phyloP scores from a whole-genome alignment of 257 asterid species.

The Salvia splendens region DNA sequence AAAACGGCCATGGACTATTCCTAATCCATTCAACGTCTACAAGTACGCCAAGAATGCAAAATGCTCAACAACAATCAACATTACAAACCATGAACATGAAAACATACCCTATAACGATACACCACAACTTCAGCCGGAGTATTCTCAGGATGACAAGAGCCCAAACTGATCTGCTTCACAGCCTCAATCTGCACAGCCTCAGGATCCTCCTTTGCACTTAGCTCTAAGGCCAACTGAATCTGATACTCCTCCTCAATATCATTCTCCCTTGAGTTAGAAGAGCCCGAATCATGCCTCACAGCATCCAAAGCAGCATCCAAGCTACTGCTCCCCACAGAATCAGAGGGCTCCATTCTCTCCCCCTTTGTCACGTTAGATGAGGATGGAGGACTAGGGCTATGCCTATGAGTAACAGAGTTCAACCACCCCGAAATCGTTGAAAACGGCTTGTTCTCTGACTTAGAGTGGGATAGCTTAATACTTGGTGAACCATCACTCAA shows the following conservation, averaged over 20 bases:
- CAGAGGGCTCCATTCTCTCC: slow-evolving; percentile 64
- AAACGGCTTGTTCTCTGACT: slow-evolving; percentile 74
- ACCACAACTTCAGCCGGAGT: slow-evolving; percentile 89
- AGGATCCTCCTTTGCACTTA: slow-evolving; percentile 97
- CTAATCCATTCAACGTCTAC: slow-evolving; percentile 18
- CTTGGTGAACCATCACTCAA: slow-evolving; percentile 53
- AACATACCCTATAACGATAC: slow-evolving; percentile 83
- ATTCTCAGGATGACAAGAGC: slow-evolving; percentile 69
- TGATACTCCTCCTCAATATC: slow-evolving; percentile 94
- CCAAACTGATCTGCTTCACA: slow-evolving; percentile 94
- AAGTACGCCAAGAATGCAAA: neutral
- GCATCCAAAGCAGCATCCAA: slow-evolving; percentile 70
- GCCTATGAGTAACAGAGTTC: slow-evolving; percentile 71
- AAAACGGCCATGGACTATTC: neutral
- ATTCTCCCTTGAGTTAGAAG: slow-evolving; percentile 71
- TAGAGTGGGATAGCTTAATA: slow-evolving; percentile 51
- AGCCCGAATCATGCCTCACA: slow-evolving; percentile 56
- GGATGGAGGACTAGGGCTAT: slow-evolving; percentile 72
- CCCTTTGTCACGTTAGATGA: slow-evolving; percentile 58
- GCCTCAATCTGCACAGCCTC: slow-evolving; percentile 99
- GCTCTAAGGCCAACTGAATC: slow-evolving; percentile 83
- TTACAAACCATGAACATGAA: neutral
- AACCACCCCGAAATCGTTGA: slow-evolving; percentile 91
- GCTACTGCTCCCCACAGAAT: slow-evolving; percentile 71
- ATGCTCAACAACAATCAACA: neutral